A percentile compares a stretch with the other conserved stretches of the same genome.
Evolutionary conservation across 257 asterid genomes (phyloP).

Genomic region (Jacaranda mimosifolia): DNA sequence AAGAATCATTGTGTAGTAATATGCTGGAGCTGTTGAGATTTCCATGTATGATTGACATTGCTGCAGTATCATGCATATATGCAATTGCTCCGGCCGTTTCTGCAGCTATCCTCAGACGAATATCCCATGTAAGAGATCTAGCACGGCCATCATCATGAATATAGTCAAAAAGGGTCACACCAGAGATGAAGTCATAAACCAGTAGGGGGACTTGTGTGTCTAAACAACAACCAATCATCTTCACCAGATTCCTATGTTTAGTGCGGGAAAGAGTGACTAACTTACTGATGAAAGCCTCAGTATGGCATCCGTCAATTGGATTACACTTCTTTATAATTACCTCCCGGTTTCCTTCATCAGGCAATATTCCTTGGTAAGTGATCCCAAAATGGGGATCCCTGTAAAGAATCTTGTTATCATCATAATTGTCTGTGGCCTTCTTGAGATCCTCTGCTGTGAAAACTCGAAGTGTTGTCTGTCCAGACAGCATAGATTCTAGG

Average conservation of each 20-base stretch:
- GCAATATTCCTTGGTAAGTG: constrained; percentile 32
- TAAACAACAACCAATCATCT: constrained; percentile 47
- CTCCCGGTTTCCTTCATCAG: neutral
- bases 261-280: constrained; percentile 34
- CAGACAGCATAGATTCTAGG: constrained; percentile 8
- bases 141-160: neutral
- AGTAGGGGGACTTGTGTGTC: constrained; percentile 38
- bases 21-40: constrained; percentile 38
- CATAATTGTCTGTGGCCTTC: constrained; percentile 41
- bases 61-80: constrained; percentile 28
- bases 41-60: constrained; percentile 31
- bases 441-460: constrained; percentile 44
- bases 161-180: constrained; percentile 34
- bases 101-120: constrained; percentile 33
- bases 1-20: constrained; percentile 21
- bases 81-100: constrained; percentile 38
- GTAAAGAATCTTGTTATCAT: constrained; percentile 7
- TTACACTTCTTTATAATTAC: constrained; percentile 25
- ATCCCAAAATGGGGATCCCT: constrained; percentile 14
- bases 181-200: constrained; percentile 28
- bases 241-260: constrained; percentile 40
- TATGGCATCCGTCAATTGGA: constrained; percentile 6
- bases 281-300: constrained; percentile 29
- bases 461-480: neutral
- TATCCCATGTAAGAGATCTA: constrained; percentile 34